Conservation (phyloP, 345 rosid species). For the Eucalyptus albens region DNA sequence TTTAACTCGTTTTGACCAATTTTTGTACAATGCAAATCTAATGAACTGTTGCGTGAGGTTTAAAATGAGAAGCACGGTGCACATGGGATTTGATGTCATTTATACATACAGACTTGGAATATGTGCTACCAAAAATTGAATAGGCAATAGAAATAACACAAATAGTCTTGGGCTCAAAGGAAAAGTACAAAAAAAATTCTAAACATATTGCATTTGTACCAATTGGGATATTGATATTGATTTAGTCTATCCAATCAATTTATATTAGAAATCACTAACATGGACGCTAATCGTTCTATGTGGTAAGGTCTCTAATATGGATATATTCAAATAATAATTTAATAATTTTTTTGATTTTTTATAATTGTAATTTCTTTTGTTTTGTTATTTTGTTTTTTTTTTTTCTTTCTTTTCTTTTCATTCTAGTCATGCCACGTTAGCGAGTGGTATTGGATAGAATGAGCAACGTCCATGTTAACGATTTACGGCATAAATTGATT, state of each 20-base stretch:
- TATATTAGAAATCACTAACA: fast-evolving
- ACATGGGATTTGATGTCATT: neutral
- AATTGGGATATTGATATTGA: too few relatives aligned
- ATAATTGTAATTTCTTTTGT: too few relatives aligned
- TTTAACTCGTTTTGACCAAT: too few relatives aligned
- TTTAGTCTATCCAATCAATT: too few relatives aligned
- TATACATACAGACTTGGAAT: neutral
- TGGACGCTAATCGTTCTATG: fast-evolving
- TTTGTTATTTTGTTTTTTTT: too few relatives aligned
- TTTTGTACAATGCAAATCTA: fast-evolving
- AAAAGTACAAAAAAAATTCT: too few relatives aligned
- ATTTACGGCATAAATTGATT: fast-evolving
- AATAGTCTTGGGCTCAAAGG: neutral
- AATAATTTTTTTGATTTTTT: too few relatives aligned
- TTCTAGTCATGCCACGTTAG: fast-evolving
- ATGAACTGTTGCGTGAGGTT: fast-evolving
- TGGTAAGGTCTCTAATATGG: neutral
- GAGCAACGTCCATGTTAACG: fast-evolving
- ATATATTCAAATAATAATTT: too few relatives aligned
- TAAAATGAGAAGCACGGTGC: neutral
- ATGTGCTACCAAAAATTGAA: neutral
- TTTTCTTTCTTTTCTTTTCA: too few relatives aligned
- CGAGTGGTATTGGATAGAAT: fast-evolving
- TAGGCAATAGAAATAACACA: neutral
- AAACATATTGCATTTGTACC: fast-evolving